These are phyloP conservation scores for Closterium sp. DNA, from an alignment of 139 green algal species.

Conservation along the genomic window DNA sequence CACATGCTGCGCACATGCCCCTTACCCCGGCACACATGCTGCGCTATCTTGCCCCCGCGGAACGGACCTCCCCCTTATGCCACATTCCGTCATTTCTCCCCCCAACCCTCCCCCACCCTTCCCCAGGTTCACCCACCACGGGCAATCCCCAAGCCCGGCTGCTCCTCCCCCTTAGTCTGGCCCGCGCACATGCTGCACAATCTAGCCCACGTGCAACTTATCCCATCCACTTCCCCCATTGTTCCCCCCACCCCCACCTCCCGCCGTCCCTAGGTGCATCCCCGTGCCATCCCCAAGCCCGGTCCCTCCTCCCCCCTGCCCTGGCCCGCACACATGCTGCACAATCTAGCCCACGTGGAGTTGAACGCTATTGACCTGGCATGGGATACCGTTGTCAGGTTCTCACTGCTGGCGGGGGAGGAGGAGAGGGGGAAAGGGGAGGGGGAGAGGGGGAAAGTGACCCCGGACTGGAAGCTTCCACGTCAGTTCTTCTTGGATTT, in stretches of 20 bases:
- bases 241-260: neutral
- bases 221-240: conserved; percentile 10
- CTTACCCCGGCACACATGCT: too few species aligned
- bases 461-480: neutral
- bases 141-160: neutral
- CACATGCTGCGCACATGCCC: too few species aligned
- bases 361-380: conserved; percentile 61
- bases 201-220: conserved; percentile 59
- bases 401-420: conserved; percentile 24
- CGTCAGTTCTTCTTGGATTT: conserved; percentile 55
- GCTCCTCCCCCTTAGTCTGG: conserved; percentile 12
- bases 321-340: conserved; percentile 44
- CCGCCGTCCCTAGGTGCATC: conserved; percentile 19
- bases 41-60: conserved; percentile 59
- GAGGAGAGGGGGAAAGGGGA: neutral
- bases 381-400: conserved; percentile 60
- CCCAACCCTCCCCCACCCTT: neutral
- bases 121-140: conserved; percentile 1
- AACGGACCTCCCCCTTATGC: conserved; percentile 55
- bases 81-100: too few species aligned
- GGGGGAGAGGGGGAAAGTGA: neutral
- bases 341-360: conserved; percentile 62
- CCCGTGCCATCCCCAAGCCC: conserved; percentile 16
- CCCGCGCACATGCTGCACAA: conserved; percentile 55
- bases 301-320: conserved; percentile 11